Conservation (phyloP, 1,284 basidiomycete species). For the Trichosporon sp. region DNA sequence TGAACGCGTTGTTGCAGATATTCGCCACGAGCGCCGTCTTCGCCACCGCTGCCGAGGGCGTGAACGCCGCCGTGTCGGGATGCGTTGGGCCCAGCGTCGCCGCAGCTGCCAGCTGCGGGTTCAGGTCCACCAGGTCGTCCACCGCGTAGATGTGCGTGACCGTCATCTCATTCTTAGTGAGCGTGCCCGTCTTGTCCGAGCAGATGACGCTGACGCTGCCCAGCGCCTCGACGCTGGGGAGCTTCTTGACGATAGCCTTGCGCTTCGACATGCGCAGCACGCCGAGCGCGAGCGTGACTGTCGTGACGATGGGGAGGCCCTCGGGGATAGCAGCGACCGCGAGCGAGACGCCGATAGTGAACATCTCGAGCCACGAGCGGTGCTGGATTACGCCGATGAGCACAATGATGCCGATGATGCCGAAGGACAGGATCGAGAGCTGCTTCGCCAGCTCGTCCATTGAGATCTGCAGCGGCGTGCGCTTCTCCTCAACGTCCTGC, state of each 20-base stretch:
- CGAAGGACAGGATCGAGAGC: conserved; percentile 83
- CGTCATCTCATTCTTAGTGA: conserved; percentile 94
- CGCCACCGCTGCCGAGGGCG: conserved; percentile 56
- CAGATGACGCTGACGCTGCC: conserved; percentile 94
- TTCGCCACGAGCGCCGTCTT: conserved; percentile 59
- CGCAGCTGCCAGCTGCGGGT: conserved; percentile 50
- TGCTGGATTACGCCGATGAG: conserved; percentile 81
- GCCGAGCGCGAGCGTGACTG: conserved; percentile 90
- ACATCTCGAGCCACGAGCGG: conserved; percentile 95
- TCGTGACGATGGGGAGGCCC: conserved; percentile 93
- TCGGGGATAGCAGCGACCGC: conserved; percentile 97
- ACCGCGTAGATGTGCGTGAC: conserved; percentile 82
- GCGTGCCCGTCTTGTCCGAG: conserved; percentile 95
- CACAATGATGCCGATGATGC: conserved; percentile 86
- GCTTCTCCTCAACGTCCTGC: conserved; percentile 91
- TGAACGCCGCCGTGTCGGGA: conserved; percentile 46
- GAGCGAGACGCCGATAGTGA: conserved; percentile 94
- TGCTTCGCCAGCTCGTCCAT: conserved; percentile 97
- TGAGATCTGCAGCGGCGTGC: conserved; percentile 84
- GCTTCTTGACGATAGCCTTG: conserved; percentile 93
- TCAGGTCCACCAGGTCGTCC: conserved; percentile 70
- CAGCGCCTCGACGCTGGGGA: conserved; percentile 89
- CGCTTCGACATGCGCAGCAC: conserved; percentile 89
- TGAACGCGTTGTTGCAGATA: conserved; percentile 55
- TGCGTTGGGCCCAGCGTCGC: conserved; percentile 57